Evolutionary conservation across 163 green algal species (phyloP).

Genomic region (Volvox carteri): DNA sequence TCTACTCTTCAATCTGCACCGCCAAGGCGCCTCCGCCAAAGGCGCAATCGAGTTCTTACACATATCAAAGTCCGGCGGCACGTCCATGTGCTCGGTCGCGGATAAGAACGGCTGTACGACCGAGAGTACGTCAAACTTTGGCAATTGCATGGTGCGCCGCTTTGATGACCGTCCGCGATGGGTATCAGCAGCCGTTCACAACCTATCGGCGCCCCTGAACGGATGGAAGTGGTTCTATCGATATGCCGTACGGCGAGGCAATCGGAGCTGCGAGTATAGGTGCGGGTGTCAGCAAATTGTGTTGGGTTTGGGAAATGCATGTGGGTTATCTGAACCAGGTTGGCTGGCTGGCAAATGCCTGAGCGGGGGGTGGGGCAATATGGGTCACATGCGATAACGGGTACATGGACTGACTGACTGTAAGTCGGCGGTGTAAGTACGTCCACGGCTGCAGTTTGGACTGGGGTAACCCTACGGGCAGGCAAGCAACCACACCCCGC

Average conservation of each 20-base stretch:
- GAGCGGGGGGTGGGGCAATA: too few species aligned
- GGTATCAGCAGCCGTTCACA: conserved; percentile 19
- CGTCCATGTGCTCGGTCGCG: conserved; percentile 56
- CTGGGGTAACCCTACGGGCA: too few species aligned
- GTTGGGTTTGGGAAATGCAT: background rate
- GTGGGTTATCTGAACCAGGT: background rate
- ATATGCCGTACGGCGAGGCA: conserved; percentile 16
- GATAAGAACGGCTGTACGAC: conserved; percentile 33
- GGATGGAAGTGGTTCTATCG: conserved; percentile 49
- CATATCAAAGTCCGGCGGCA: conserved; percentile 61
- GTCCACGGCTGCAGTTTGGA: too few species aligned
- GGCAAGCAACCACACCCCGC: too few species aligned
- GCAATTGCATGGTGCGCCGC: conserved; percentile 57
- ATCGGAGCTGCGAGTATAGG: conserved; percentile 54
- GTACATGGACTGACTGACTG: too few species aligned
- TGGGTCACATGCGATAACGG: too few species aligned
- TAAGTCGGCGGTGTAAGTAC: too few species aligned
- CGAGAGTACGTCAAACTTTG: conserved; percentile 36
- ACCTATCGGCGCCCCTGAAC: conserved; percentile 1
- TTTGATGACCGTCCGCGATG: conserved; percentile 54
- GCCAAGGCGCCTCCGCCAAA: conserved; percentile 36
- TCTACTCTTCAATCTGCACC: conserved; percentile 34
- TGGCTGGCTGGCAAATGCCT: too few species aligned
- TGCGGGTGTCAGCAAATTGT: background rate
- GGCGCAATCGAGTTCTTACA: conserved; percentile 61